Conservation (phyloP, 306 rosid genomes). For the Medicago ruthenica region DNA sequence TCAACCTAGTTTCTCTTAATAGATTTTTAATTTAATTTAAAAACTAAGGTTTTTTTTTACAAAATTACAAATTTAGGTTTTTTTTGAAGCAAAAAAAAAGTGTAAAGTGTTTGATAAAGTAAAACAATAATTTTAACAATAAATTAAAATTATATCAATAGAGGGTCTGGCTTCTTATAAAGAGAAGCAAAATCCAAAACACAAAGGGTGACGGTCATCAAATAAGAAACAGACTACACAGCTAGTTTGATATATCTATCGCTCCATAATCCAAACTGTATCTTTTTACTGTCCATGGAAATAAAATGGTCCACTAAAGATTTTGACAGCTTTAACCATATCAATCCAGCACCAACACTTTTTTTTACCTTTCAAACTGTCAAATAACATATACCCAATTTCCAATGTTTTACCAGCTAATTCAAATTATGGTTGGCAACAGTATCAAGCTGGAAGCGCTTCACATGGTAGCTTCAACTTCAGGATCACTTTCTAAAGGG, state of each 20-base stretch:
- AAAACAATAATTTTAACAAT: neutral
- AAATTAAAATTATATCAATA: neutral
- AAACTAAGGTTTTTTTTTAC: too few relatives aligned
- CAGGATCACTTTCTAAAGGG: slow-evolving; percentile 75
- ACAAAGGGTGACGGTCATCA: neutral
- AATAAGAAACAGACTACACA: neutral
- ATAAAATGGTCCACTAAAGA: slow-evolving; percentile 19
- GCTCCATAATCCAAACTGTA: slow-evolving; percentile 3
- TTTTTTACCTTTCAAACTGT: slow-evolving; percentile 35
- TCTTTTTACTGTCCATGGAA: neutral
- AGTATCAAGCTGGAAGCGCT: slow-evolving; percentile 22
- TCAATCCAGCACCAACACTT: slow-evolving; percentile 24
- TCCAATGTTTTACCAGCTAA: too few relatives aligned
- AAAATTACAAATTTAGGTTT: too few relatives aligned
- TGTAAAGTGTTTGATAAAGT: too few relatives aligned
- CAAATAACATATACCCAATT: slow-evolving; percentile 33
- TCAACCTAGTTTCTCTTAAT: too few relatives aligned
- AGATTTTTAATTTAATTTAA: too few relatives aligned
- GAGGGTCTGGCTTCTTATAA: neutral
- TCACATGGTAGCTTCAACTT: slow-evolving; percentile 77
- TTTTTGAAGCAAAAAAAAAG: too few relatives aligned
- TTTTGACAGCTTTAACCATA: slow-evolving; percentile 23
- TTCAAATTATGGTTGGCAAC: too few relatives aligned
- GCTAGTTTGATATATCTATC: neutral
- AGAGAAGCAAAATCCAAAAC: neutral